phyloP scores from a whole-genome alignment of 495 filamentous ascomycete genomes.

The Cercophora samala region DNA sequence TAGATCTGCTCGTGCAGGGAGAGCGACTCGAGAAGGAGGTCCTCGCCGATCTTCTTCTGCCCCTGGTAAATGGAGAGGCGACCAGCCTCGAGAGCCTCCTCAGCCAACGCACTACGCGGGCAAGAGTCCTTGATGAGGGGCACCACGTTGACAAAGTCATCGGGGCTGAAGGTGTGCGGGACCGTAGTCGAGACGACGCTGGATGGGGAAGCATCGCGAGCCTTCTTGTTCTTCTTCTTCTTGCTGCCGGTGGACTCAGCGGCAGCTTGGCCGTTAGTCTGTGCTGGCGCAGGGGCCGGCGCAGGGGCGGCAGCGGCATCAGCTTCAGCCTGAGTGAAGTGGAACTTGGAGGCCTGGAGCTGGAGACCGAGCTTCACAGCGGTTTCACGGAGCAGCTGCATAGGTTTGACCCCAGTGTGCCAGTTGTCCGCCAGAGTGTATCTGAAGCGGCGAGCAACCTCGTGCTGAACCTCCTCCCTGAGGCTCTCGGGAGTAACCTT shows the following conservation, averaged over 20 bases:
- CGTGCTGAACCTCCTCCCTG: slow-evolving; percentile 63
- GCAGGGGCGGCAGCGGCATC: slow-evolving; percentile 26
- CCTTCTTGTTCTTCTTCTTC: slow-evolving; percentile 80
- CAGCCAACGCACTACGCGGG: slow-evolving; percentile 81
- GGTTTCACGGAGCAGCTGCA: slow-evolving; percentile 86
- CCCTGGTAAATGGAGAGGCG: slow-evolving; percentile 91
- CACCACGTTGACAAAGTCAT: slow-evolving; percentile 87
- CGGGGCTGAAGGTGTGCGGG: slow-evolving; percentile 67
- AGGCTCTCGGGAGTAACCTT: slow-evolving; percentile 70
- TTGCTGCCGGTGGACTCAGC: slow-evolving; percentile 28
- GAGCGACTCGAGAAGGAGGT: slow-evolving; percentile 89
- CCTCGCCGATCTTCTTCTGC: slow-evolving; percentile 93
- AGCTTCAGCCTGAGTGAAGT: slow-evolving; percentile 53
- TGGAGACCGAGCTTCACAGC: slow-evolving; percentile 90
- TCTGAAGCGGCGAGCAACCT: slow-evolving; percentile 70
- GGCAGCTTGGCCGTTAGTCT: slow-evolving; percentile 32
- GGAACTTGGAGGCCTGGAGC: slow-evolving; percentile 75
- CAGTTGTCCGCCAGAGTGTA: slow-evolving; percentile 68
- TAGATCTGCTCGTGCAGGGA: slow-evolving; percentile 99
- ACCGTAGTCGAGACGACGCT: slow-evolving; percentile 51
- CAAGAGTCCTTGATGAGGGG: slow-evolving; percentile 92
- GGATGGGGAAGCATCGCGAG: slow-evolving; percentile 46
- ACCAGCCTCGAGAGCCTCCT: slow-evolving; percentile 93
- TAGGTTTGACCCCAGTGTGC: slow-evolving; percentile 59
- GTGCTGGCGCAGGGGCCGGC: slow-evolving; percentile 12